Evolutionary conservation across 2,329 filamentous ascomycete species (phyloP).

Genomic region (Beauveria pseudobassiana): DNA sequence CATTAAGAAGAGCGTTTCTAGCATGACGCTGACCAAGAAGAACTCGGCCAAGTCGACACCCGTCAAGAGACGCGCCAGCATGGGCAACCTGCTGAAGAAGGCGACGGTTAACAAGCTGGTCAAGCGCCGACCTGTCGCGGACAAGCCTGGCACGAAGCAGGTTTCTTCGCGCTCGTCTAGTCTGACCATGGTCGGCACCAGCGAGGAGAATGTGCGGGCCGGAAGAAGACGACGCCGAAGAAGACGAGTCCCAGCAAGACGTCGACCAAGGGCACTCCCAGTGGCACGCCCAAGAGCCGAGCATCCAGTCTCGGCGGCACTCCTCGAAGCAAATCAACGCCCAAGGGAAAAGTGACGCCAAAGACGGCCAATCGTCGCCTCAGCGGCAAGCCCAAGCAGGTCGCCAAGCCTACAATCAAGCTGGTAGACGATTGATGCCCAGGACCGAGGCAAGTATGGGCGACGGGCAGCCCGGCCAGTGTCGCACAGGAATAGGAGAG

Average conservation of each 20-base stretch:
- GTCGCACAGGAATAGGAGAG: background rate
- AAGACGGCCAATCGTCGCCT: conserved; percentile 11
- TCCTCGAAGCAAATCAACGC: conserved; percentile 8
- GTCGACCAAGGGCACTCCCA: conserved; percentile 13
- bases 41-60: conserved; percentile 18
- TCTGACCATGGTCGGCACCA: conserved; percentile 14
- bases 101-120: conserved; percentile 16
- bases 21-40: conserved; percentile 24
- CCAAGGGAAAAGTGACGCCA: conserved; percentile 11
- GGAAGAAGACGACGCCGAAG: conserved; percentile 7
- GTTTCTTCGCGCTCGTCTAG: conserved; percentile 16
- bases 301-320: background rate
- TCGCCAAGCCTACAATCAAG: conserved; percentile 7
- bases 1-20: conserved; percentile 30
- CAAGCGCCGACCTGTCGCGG: background rate
- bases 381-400: conserved; percentile 5
- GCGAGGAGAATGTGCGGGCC: conserved; percentile 11
- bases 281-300: conserved; percentile 13
- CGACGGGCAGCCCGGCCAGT: background rate
- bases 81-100: conserved; percentile 23
- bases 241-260: conserved; percentile 5
- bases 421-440: conserved; percentile 1
- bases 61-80: conserved; percentile 20
- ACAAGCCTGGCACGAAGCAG: background rate
- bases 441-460: background rate